These are phyloP conservation scores for Pleurotus djamor DNA, from an alignment of 768 basidiomycete genomes.

Conservation along the genomic window DNA sequence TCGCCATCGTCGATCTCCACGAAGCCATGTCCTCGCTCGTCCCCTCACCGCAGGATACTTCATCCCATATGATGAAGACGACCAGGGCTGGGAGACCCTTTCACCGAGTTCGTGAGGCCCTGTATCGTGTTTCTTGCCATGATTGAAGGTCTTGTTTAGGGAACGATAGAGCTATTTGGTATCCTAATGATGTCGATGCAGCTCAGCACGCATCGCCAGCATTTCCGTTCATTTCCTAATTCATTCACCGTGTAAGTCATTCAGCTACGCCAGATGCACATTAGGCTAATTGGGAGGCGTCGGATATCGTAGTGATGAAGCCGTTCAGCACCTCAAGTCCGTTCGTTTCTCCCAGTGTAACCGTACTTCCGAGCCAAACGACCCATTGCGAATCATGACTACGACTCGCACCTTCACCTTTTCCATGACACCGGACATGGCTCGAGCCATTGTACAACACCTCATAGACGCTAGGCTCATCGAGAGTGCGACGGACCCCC, in stretches of 20 bases:
- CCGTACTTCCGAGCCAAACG: constrained; percentile 3
- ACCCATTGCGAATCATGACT: constrained; percentile 8
- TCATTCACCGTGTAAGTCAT: constrained; percentile 89
- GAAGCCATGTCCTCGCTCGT: constrained; percentile 36
- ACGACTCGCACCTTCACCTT: constrained; percentile 6
- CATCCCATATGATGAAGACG: constrained; percentile 98
- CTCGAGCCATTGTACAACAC: constrained; percentile 28
- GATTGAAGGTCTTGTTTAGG: constrained; percentile 46
- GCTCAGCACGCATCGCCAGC: constrained; percentile 89
- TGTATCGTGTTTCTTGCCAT: constrained; percentile 8
- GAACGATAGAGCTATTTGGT: constrained; percentile 96
- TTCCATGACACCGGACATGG: constrained; percentile 7
- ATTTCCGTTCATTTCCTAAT: constrained; percentile 93
- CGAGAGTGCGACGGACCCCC: constrained; percentile 61
- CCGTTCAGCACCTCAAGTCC: constrained; percentile 5
- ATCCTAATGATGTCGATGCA: constrained; percentile 94
- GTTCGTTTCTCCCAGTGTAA: constrained; percentile 6
- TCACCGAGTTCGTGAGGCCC: constrained; percentile 64
- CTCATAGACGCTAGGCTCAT: constrained; percentile 73
- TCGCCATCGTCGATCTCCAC: constrained; percentile 42
- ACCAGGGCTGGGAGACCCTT: constrained; percentile 94
- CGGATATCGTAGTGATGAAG: constrained; percentile 3
- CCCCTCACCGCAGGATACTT: constrained; percentile 34
- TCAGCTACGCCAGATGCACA: constrained; percentile 10
- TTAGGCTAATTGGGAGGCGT: background rate